Evolutionary conservation across 352 stramenopile species (phyloP), one percentile per base, ranked within the genome.

Genomic region (Pythium biforme): DNA sequence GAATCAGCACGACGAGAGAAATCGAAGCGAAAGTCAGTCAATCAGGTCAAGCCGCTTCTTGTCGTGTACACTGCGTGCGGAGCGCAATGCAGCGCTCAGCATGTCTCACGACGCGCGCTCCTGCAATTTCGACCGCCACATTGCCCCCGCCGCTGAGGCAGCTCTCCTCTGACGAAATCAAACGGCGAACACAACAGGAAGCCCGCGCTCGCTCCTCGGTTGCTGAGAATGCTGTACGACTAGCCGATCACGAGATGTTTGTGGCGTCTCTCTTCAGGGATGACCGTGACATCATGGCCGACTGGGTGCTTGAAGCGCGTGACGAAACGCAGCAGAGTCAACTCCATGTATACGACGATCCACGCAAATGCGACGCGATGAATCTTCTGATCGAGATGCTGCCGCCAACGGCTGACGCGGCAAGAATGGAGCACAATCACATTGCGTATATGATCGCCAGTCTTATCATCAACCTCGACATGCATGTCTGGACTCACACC

Each of bases 51-150:
- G n/a, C n/a, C n/a, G n/a, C n/a, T n/a, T n/a, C n/a, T n/a, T n/a
- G n/a, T n/a, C n/a, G n/a, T n/a, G n/a, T n/a, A n/a, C n/a, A n/a
- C n/a, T n/a, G n/a, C n/a, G n/a, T n/a, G n/a, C n/a, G n/a, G n/a
- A n/a, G n/a, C n/a, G n/a, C n/a, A n/a, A n/a, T n/a, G n/a, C n/a
- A n/a, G n/a, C n/a, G n/a, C n/a, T n/a, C n/a, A n/a, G n/a, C n/a
- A n/a, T n/a, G n/a, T n/a, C n/a, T n/a, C n/a, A n/a, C n/a, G n/a
- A n/a, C n/a, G n/a, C n/a, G n/a, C n/a, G n/a, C n/a, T n/a, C n/a
- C n/a, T n/a, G n/a, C n/a, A n/a, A n/a, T n/a, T n/a, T 45, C 39
- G 39, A 45, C 39, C 39, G 19, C 39, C 39, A 7, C 39, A 66
- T 45, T 45, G 39, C 11, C 39, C 39, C 1, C 39, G 4, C 4